Evolutionary conservation across 2,329 filamentous ascomycete species (phyloP).

Genomic region (Onygenales sp.): DNA sequence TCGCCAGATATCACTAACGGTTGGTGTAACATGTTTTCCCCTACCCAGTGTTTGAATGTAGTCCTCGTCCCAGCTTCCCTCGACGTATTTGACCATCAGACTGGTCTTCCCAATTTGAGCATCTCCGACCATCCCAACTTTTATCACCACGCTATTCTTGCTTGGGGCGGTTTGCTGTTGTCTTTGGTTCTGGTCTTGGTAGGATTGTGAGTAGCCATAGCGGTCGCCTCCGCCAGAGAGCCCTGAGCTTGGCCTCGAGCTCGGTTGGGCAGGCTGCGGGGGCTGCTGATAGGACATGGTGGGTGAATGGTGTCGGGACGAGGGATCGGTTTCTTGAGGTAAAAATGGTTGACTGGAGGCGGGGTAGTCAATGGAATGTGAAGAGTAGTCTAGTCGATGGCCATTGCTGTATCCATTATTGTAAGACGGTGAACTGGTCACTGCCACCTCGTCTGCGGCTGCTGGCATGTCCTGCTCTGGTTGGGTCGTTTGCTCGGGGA

Average conservation of each 20-base stretch:
- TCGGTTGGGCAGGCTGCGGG: constrained; percentile 24
- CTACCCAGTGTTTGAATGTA: constrained; percentile 92
- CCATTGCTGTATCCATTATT: constrained; percentile 35
- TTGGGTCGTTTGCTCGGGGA: constrained; percentile 14
- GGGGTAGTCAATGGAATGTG: constrained; percentile 34
- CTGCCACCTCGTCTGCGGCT: constrained; percentile 28
- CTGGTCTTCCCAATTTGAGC: constrained; percentile 99
- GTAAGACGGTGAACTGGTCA: constrained; percentile 13
- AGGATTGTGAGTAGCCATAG: constrained; percentile 39
- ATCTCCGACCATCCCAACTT: constrained; percentile 98
- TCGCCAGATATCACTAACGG: not conserved
- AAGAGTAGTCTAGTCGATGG: constrained; percentile 40
- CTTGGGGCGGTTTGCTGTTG: constrained; percentile 32
- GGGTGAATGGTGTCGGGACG: constrained; percentile 32
- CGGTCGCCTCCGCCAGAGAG: constrained; percentile 36
- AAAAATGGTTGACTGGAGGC: constrained; percentile 32
- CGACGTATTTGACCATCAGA: constrained; percentile 98
- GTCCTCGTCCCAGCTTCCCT: constrained; percentile 98
- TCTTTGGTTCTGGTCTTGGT: constrained; percentile 34
- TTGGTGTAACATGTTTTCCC: constrained; percentile 9
- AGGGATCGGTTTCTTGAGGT: constrained; percentile 39
- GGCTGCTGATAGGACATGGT: constrained; percentile 31
- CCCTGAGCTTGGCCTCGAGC: constrained; percentile 41
- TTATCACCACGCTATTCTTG: constrained; percentile 76
- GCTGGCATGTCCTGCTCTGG: constrained; percentile 21